phyloP scores from a whole-genome alignment of 2,329 filamentous ascomycete genomes.

The Penicillium vulpinum region DNA sequence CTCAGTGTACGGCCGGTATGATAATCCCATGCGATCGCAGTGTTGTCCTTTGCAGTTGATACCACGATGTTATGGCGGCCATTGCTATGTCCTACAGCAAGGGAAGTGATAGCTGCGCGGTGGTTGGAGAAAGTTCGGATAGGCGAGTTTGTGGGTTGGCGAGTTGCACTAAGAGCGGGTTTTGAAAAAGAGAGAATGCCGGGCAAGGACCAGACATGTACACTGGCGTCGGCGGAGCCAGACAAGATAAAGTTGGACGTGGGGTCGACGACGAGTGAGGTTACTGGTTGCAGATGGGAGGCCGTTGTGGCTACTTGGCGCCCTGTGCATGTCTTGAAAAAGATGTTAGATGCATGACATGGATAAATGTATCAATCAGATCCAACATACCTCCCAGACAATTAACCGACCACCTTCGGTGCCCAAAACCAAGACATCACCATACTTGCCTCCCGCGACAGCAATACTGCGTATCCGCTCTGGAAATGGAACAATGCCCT shows the following conservation, averaged over 20 bases:
- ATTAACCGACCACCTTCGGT: constrained; percentile 83
- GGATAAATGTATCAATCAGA: constrained; percentile 2
- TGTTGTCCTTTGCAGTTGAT: constrained; percentile 81
- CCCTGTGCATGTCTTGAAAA: constrained; percentile 44
- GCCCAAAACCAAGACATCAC: constrained; percentile 69
- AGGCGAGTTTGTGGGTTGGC: constrained; percentile 60
- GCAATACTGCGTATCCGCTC: constrained; percentile 80
- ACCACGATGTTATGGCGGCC: constrained; percentile 79
- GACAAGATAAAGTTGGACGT: constrained; percentile 56
- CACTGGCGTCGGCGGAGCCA: constrained; percentile 69
- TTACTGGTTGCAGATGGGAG: constrained; percentile 57
- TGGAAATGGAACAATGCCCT: constrained; percentile 82
- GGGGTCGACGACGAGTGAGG: constrained; percentile 68
- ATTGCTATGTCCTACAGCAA: constrained; percentile 64
- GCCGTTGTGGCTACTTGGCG: constrained; percentile 47
- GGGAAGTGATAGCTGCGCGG: constrained; percentile 51
- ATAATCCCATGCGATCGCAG: constrained; percentile 91
- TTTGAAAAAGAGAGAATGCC: constrained; percentile 66
- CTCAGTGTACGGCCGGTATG: constrained; percentile 72
- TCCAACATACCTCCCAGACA: constrained; percentile 77
- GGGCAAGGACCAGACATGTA: constrained; percentile 87
- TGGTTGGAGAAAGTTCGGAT: constrained; percentile 74
- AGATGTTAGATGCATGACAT: constrained; percentile 7
- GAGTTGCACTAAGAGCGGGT: constrained; percentile 42
- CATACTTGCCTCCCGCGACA: constrained; percentile 63